These are phyloP conservation scores for Alternaria arborescens DNA, from an alignment of 2,329 filamentous ascomycete species.

Conservation along the genomic window DNA sequence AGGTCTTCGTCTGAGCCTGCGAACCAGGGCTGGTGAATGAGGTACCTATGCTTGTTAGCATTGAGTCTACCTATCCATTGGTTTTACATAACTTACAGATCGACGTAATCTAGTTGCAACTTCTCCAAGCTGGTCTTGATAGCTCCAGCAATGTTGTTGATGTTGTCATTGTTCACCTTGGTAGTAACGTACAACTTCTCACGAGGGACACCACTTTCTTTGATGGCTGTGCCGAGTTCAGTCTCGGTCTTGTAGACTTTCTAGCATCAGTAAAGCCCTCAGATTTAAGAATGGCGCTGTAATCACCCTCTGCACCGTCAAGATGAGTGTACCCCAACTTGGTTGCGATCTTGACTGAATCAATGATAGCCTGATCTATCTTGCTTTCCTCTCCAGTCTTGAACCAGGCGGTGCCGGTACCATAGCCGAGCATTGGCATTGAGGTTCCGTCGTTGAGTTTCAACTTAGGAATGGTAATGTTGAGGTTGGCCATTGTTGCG, in stretches of 20 bases:
- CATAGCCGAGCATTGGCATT: conserved; percentile 77
- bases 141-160: conserved; percentile 64
- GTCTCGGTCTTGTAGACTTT: conserved; percentile 61
- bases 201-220: conserved; percentile 54
- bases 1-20: conserved; percentile 62
- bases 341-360: conserved; percentile 69
- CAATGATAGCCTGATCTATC: conserved; percentile 66
- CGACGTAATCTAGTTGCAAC: conserved; percentile 68
- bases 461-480: conserved; percentile 64
- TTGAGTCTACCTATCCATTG: neutral
- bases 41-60: conserved; percentile 55
- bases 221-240: conserved; percentile 59
- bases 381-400: conserved; percentile 58
- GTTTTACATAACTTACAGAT: conserved; percentile 57
- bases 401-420: conserved; percentile 75
- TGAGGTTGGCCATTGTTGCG: conserved; percentile 52
- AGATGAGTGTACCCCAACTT: conserved; percentile 75
- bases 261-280: neutral
- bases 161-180: conserved; percentile 62
- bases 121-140: conserved; percentile 67
- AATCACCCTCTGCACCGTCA: conserved; percentile 74
- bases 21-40: conserved; percentile 70
- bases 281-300: no score
- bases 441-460: conserved; percentile 78
- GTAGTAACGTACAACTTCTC: conserved; percentile 63